These are phyloP conservation scores for Phialophora chinensis DNA, from an alignment of 2,329 filamentous ascomycete genomes.

Conservation along the genomic window DNA sequence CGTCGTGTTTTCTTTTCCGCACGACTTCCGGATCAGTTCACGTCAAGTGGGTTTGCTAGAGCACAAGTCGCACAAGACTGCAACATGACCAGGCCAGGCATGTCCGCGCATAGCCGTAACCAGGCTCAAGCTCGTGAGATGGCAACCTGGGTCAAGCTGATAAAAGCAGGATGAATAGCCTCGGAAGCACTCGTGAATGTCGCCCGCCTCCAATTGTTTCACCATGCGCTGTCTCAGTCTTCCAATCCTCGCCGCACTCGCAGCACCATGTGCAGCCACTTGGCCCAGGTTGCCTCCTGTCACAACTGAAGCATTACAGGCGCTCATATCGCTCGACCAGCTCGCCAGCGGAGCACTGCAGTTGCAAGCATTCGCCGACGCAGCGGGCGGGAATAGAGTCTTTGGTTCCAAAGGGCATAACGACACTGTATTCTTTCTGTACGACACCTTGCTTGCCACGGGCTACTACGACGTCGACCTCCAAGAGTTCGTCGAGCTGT, in stretches of 20 bases:
- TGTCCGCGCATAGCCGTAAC: neutral
- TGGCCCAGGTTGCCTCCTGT: constrained; percentile 13
- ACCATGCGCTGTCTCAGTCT: neutral
- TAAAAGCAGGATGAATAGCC: neutral
- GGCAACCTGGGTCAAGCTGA: neutral
- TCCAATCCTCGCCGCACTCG: constrained; percentile 9
- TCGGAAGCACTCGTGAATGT: neutral
- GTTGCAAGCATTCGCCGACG: constrained; percentile 39
- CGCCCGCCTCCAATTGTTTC: neutral
- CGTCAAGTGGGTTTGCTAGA: neutral
- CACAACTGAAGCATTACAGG: constrained; percentile 33
- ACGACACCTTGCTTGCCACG: constrained; percentile 56
- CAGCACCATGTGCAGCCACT: neutral
- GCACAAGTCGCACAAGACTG: neutral
- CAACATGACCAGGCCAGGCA: neutral
- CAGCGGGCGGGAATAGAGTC: constrained; percentile 38
- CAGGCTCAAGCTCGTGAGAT: neutral
- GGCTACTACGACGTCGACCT: constrained; percentile 49
- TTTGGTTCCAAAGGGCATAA: constrained; percentile 59
- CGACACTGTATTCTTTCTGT: constrained; percentile 69
- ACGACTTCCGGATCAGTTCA: constrained; percentile 9
- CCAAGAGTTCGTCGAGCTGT: constrained; percentile 64
- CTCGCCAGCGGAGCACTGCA: constrained; percentile 35
- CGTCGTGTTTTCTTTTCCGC: neutral
- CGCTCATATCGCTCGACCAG: constrained; percentile 37